Conservation (phyloP, 2,329 filamentous ascomycete genomes). For the Metarhizium guizhouense region DNA sequence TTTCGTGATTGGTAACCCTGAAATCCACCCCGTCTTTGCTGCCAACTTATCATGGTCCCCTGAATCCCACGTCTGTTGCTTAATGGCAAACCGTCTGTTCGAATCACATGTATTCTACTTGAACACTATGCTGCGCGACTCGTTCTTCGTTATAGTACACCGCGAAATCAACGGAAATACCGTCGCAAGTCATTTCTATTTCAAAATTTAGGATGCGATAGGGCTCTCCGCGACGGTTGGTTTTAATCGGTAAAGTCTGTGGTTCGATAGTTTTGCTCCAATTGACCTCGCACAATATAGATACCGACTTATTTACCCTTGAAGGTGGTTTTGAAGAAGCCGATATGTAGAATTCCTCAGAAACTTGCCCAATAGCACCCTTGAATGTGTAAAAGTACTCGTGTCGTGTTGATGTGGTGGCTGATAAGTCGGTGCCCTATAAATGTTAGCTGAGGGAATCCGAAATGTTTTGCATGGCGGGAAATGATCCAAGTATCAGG, state of each 20-base stretch:
- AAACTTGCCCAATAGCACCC: not conserved
- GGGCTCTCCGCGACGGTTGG: not conserved
- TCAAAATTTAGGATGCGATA: not conserved
- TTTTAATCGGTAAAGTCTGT: not conserved
- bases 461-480: too few species aligned
- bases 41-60: too few species aligned
- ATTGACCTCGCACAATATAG: not conserved
- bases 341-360: not conserved
- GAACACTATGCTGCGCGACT: not conserved
- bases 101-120: not conserved
- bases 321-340: not conserved
- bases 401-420: not conserved
- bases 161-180: not conserved
- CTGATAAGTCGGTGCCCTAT: constrained; percentile 1
- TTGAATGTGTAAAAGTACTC: not conserved
- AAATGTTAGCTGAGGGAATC: not conserved
- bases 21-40: too few species aligned
- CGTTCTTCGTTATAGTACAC: not conserved
- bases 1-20: too few species aligned
- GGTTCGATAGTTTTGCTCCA: not conserved
- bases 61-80: not conserved
- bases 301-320: not conserved
- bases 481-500: too few species aligned
- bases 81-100: not conserved
- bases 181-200: not conserved